Conservation (phyloP, 1,139 yeast species). For the Yamadazyma sp. region DNA sequence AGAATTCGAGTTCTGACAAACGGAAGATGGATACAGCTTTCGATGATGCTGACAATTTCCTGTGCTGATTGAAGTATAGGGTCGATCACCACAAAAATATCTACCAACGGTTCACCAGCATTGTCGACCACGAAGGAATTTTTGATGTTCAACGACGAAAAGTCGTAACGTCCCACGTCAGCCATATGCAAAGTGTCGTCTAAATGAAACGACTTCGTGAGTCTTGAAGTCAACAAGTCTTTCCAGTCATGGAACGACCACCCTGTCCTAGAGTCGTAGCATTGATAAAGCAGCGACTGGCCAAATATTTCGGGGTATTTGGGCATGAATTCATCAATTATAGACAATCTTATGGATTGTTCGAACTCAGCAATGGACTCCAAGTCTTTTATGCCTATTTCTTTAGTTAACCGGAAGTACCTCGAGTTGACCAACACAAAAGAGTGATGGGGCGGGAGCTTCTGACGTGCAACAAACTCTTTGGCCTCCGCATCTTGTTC, state of each 20-base stretch:
- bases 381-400: constrained; percentile 23
- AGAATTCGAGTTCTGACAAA: constrained; percentile 54
- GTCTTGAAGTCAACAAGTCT: constrained; percentile 42
- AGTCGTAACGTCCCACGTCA: constrained; percentile 47
- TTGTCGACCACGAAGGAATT: constrained; percentile 33
- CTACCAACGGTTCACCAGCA: constrained; percentile 31
- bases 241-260: constrained; percentile 38
- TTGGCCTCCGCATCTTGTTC: neutral
- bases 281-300: constrained; percentile 21
- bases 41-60: constrained; percentile 51
- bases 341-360: constrained; percentile 29
- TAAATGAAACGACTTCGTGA: constrained; percentile 47
- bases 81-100: constrained; percentile 62
- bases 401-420: constrained; percentile 31
- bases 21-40: constrained; percentile 39
- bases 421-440: constrained; percentile 44
- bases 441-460: constrained; percentile 33
- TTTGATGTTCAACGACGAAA: constrained; percentile 34
- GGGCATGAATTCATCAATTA: constrained; percentile 28
- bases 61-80: constrained; percentile 75
- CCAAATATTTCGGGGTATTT: constrained; percentile 32
- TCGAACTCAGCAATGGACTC: constrained; percentile 36
- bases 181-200: constrained; percentile 34
- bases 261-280: constrained; percentile 14
- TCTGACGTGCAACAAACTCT: constrained; percentile 9